Evolutionary conservation across 2,329 filamentous ascomycete species (phyloP).

Genomic region (Aaosphaeria arxii): DNA sequence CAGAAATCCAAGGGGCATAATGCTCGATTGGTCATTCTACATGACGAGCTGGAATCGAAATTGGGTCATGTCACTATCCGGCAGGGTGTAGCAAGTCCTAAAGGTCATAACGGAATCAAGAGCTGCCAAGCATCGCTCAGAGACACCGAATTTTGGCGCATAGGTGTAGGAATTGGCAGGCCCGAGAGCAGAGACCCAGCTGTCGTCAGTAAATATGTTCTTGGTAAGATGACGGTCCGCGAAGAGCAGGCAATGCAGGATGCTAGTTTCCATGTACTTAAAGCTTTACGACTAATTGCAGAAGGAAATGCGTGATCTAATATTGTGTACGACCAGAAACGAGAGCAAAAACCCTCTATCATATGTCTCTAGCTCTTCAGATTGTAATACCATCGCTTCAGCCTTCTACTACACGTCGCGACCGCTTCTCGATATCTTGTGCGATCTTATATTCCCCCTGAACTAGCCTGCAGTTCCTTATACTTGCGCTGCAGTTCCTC

Average conservation of each 20-base stretch:
- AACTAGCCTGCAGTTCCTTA: background rate
- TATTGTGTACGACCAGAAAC: no score
- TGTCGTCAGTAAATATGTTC: conserved; percentile 73
- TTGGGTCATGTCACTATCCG: conserved; percentile 66
- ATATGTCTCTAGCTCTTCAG: no score
- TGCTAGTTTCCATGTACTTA: conserved; percentile 48
- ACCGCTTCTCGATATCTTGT: no score
- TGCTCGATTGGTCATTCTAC: conserved; percentile 68
- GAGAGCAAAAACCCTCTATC: no score
- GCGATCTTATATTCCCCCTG: no score
- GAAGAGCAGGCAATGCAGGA: conserved; percentile 46
- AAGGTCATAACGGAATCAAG: conserved; percentile 48
- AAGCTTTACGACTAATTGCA: conserved; percentile 52
- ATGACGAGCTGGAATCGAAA: conserved; percentile 80
- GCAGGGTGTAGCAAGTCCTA: conserved; percentile 52
- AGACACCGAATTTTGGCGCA: conserved; percentile 50
- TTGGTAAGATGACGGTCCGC: conserved; percentile 59
- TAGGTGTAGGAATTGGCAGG: conserved; percentile 85
- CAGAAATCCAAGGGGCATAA: conserved; percentile 14
- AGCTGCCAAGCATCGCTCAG: conserved; percentile 31
- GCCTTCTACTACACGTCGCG: no score
- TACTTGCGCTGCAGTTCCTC: background rate
- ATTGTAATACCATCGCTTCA: no score
- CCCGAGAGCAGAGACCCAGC: conserved; percentile 65
- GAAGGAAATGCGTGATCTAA: conserved; percentile 23